Conservation (phyloP, 176 grass and related monocot species). For the barley (Hordeum vulgare) region DNA sequence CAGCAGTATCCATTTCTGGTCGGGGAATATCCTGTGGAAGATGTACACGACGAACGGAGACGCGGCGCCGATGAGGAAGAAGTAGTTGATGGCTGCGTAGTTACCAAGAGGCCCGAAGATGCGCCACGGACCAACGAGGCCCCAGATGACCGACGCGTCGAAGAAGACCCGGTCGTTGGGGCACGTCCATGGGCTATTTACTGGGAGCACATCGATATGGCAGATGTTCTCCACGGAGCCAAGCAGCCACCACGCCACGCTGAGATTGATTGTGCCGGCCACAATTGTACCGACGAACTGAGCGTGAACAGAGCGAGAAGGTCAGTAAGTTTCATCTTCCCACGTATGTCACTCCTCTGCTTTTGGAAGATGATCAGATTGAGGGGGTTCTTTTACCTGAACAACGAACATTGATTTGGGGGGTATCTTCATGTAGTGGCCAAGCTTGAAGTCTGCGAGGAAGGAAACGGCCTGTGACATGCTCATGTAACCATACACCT, state of each 20-base stretch:
- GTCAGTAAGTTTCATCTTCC: not conserved
- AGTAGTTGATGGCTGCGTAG: conserved; percentile 61
- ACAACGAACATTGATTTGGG: conserved; percentile 90
- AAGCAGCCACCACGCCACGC: conserved; percentile 71
- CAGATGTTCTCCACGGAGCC: conserved; percentile 61
- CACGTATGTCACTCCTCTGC: not conserved
- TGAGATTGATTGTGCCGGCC: conserved; percentile 60
- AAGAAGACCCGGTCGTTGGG: conserved; percentile 65
- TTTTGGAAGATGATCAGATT: not conserved
- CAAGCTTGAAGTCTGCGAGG: conserved; percentile 89
- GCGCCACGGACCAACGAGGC: conserved; percentile 43
- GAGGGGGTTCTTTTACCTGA: conserved; percentile 43
- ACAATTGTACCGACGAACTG: conserved; percentile 64
- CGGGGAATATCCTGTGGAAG: conserved; percentile 55
- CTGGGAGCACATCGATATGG: conserved; percentile 23
- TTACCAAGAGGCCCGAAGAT: conserved; percentile 59
- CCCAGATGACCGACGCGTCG: conserved; percentile 86
- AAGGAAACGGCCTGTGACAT: conserved; percentile 76
- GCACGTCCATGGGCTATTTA: conserved; percentile 84
- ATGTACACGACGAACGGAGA: conserved; percentile 54
- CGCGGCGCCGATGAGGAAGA: conserved; percentile 53
- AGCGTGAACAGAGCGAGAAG: not conserved
- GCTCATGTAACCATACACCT: conserved; percentile 95
- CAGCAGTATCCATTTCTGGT: conserved; percentile 52
- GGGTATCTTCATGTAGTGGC: conserved; percentile 99